These are phyloP conservation scores for Colletotrichum sp. DNA, from an alignment of 2,329 filamentous ascomycete species.

Conservation along the genomic window DNA sequence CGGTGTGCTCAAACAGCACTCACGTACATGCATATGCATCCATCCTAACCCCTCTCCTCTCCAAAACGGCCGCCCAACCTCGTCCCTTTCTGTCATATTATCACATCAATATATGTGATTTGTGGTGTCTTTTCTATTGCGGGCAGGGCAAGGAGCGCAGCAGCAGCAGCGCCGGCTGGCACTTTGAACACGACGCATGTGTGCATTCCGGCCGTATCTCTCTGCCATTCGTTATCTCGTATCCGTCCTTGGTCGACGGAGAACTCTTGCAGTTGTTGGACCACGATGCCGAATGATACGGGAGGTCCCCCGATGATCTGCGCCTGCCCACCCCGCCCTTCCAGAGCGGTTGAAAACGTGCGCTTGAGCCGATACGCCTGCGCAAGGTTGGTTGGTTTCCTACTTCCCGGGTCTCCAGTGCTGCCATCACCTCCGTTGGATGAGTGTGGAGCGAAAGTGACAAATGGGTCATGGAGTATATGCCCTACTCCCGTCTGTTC, in stretches of 20 bases:
- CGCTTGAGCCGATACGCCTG: not conserved
- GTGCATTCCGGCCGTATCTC: not conserved
- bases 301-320: not conserved
- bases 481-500: not conserved
- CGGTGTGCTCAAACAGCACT: not conserved
- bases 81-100: not conserved
- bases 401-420: not conserved
- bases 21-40: not conserved
- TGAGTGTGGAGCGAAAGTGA: not conserved
- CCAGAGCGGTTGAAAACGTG: not conserved
- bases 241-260: not conserved
- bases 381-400: not conserved
- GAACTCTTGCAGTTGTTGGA: not conserved
- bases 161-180: not conserved
- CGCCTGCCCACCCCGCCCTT: not conserved
- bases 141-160: not conserved
- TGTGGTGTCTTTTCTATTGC: not conserved
- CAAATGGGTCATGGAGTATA: not conserved
- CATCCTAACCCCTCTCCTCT: not conserved
- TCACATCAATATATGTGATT: not conserved
- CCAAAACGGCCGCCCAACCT: not conserved
- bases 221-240: not conserved
- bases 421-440: not conserved
- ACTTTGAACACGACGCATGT: not conserved
- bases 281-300: not conserved